A percentile compares a stretch with the other conserved stretches of the same genome.
These are phyloP conservation scores for Cordyceps farinosa DNA, from an alignment of 2,329 filamentous ascomycete genomes.

Conservation along the genomic window DNA sequence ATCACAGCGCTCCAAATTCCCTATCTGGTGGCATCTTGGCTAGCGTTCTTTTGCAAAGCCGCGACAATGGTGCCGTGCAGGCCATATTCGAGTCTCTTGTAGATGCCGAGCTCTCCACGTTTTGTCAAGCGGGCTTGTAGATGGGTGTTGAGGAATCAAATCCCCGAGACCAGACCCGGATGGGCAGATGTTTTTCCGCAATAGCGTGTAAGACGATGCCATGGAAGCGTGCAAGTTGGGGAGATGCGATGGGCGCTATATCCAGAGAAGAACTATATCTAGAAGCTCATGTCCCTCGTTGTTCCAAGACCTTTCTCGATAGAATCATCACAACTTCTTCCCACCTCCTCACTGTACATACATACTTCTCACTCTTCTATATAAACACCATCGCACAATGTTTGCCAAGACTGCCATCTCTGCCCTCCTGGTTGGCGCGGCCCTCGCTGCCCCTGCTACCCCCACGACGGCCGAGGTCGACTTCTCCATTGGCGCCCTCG, in stretches of 20 bases:
- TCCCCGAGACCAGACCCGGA: not conserved
- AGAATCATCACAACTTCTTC: not conserved
- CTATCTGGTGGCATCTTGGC: not conserved
- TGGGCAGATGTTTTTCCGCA: not conserved
- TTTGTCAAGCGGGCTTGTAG: not conserved
- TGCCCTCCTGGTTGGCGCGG: conserved; percentile 10
- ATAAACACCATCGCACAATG: conserved; percentile 4
- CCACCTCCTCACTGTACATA: not conserved
- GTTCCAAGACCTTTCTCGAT: not conserved
- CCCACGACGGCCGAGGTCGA: conserved; percentile 1
- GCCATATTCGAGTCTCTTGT: not conserved
- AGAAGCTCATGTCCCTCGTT: not conserved
- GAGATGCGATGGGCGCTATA: not conserved
- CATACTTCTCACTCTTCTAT: not conserved
- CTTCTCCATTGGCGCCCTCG: conserved; percentile 7
- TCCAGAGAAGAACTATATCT: not conserved
- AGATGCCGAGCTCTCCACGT: not conserved
- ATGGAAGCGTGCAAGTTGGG: not conserved
- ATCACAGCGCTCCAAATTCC: not conserved
- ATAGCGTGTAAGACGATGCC: not conserved
- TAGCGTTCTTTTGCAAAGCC: not conserved
- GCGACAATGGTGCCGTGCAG: not conserved
- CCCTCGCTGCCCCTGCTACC: not conserved
- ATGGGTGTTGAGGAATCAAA: not conserved
- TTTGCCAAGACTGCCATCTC: conserved; percentile 11